Percentiles rank a stretch among this genome's conserved stretches.
Evolutionary conservation across 176 grass and related monocot genomes (phyloP).

Genomic region (Rhynchospora breviuscula): DNA sequence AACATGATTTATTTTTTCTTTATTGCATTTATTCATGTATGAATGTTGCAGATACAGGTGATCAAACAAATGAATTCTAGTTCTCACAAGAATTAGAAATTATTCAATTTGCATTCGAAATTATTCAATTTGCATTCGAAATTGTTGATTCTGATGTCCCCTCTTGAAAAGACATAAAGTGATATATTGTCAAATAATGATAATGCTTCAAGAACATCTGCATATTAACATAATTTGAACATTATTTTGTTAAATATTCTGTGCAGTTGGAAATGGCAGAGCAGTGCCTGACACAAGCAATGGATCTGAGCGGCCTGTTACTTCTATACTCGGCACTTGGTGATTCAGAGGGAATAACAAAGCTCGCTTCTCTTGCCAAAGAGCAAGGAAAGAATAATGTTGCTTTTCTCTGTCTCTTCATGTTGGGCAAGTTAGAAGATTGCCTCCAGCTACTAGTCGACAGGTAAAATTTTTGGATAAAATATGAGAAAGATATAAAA

Average conservation of each 20-base stretch:
- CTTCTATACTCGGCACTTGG: constrained; percentile 90
- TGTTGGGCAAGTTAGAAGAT: constrained; percentile 91
- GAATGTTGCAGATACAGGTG: background rate
- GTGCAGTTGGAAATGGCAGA: constrained; percentile 81
- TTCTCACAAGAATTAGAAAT: background rate
- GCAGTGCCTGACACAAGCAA: constrained; percentile 83
- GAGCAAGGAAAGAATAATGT: constrained; percentile 94
- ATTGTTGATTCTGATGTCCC: background rate
- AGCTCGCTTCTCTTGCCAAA: constrained; percentile 76
- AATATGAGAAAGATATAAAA: background rate
- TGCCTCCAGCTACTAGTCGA: constrained; percentile 89
- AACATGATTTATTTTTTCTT: background rate
- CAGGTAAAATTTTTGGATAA: constrained; percentile 40
- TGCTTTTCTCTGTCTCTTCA: constrained; percentile 89
- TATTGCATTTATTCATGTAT: background rate
- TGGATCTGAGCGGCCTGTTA: constrained; percentile 88
- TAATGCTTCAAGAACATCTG: background rate
- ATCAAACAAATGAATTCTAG: background rate
- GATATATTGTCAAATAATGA: background rate
- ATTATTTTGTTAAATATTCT: constrained; percentile 26
- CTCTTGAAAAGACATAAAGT: background rate
- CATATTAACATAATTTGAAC: background rate
- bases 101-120: background rate
- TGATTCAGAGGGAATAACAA: constrained; percentile 75
- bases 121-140: background rate